phyloP scores from a whole-genome alignment of 257 asterid genomes.

The Solanum habrochaites region DNA sequence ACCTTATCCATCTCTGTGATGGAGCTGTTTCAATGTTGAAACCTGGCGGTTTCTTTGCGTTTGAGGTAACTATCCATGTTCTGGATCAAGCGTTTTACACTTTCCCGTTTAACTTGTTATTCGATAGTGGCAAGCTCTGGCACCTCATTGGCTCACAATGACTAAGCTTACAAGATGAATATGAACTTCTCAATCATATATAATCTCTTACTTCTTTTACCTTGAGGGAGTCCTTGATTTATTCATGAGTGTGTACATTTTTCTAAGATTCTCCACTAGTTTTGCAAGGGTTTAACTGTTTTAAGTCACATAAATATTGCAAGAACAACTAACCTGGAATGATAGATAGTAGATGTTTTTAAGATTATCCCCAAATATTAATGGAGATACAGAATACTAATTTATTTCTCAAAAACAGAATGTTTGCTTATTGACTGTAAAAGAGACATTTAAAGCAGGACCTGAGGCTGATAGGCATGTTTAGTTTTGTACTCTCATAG shows the following conservation, averaged over 20 bases:
- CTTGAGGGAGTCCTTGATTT: not conserved
- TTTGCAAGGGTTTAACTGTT: not conserved
- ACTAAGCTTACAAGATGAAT: not conserved
- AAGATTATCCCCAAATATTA: not conserved
- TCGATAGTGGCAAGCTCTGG: not conserved
- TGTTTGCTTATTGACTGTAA: not conserved
- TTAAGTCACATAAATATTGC: not conserved
- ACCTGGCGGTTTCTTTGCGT: constrained; percentile 79
- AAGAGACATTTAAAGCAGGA: not conserved
- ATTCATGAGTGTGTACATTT: not conserved
- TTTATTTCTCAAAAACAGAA: not conserved
- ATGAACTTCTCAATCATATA: not conserved
- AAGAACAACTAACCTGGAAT: not conserved
- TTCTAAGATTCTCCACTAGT: not conserved
- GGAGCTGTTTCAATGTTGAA: constrained; percentile 65
- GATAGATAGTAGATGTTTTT: not conserved
- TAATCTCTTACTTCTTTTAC: not conserved
- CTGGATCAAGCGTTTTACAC: not conserved
- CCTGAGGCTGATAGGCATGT: not conserved
- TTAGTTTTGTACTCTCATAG: not conserved
- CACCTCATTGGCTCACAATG: not conserved
- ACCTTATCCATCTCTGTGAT: constrained; percentile 61
- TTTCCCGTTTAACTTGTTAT: not conserved
- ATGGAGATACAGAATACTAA: not conserved
- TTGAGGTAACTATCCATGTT: constrained; percentile 47